Percentiles rank a stretch among this genome's conserved stretches.
Conservation (phyloP, 257 asterid species). For the Capsicum rhomboideum region DNA sequence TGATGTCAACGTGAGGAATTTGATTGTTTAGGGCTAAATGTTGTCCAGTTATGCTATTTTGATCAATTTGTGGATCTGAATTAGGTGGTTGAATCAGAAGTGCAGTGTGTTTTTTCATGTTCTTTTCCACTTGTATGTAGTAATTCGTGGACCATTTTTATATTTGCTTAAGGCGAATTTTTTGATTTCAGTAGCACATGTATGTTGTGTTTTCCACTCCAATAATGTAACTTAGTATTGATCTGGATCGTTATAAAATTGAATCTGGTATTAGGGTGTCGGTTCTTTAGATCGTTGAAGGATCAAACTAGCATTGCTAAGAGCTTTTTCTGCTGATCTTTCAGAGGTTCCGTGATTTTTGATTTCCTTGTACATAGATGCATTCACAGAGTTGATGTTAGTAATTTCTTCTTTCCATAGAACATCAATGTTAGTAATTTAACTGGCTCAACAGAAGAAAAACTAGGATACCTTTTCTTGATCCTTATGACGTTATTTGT, state of each 20-base stretch:
- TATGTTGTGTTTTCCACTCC: not conserved
- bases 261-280: not conserved
- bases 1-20: not conserved
- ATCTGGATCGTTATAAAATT: not conserved
- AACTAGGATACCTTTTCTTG: not conserved
- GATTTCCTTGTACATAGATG: not conserved
- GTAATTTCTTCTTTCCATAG: not conserved
- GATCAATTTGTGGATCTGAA: not conserved
- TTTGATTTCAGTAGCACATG: not conserved
- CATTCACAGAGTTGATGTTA: not conserved
- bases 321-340: not conserved
- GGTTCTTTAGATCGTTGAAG: not conserved
- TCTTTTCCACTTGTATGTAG: not conserved
- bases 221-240: not conserved
- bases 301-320: not conserved
- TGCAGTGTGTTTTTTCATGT: not conserved
- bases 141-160: not conserved
- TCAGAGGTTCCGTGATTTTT: not conserved
- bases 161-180: not conserved
- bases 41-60: not conserved
- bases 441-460: not conserved
- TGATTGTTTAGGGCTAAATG: not conserved
- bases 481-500: not conserved
- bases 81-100: not conserved
- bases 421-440: not conserved